Percentiles rank a stretch among this genome's conserved stretches.
These are phyloP conservation scores for Penicillium sp. DNA, from an alignment of 2,329 filamentous ascomycete species.

Conservation along the genomic window DNA sequence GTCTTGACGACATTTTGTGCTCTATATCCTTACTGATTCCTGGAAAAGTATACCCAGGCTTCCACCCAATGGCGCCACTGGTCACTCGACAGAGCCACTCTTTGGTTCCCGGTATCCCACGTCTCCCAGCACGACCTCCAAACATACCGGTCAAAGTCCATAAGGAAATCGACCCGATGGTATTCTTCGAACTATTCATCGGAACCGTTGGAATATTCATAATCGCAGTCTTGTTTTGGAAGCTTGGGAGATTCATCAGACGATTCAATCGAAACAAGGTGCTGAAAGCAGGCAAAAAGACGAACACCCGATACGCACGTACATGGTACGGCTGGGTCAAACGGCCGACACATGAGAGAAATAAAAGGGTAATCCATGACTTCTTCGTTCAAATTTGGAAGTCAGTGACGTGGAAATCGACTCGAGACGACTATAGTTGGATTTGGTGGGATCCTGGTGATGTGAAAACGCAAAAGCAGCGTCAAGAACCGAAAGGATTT, in stretches of 20 bases:
- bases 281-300: constrained; percentile 24
- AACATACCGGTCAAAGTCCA: constrained; percentile 18
- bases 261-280: constrained; percentile 30
- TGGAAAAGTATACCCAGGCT: constrained; percentile 4
- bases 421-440: constrained; percentile 31
- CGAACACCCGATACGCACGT: constrained; percentile 29
- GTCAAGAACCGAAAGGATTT: constrained; percentile 10
- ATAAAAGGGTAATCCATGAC: constrained; percentile 20
- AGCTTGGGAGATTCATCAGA: constrained; percentile 31
- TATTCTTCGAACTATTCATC: constrained; percentile 29
- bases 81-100: constrained; percentile 20
- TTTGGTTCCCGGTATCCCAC: constrained; percentile 20
- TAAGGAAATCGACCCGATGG: constrained; percentile 23
- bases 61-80: constrained; percentile 26
- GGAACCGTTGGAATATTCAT: constrained; percentile 34
- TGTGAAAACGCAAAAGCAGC: constrained; percentile 18
- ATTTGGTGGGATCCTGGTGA: constrained; percentile 36
- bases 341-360: constrained; percentile 24
- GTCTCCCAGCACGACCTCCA: constrained; percentile 20
- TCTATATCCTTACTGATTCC: not conserved
- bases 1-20: not conserved
- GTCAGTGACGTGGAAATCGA: constrained; percentile 30
- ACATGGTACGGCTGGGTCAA: constrained; percentile 40
- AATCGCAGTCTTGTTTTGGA: constrained; percentile 34
- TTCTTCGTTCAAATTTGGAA: constrained; percentile 17